Evolutionary conservation across 176 grass and related monocot species (phyloP).

Genomic region (Eragrostis curvula): DNA sequence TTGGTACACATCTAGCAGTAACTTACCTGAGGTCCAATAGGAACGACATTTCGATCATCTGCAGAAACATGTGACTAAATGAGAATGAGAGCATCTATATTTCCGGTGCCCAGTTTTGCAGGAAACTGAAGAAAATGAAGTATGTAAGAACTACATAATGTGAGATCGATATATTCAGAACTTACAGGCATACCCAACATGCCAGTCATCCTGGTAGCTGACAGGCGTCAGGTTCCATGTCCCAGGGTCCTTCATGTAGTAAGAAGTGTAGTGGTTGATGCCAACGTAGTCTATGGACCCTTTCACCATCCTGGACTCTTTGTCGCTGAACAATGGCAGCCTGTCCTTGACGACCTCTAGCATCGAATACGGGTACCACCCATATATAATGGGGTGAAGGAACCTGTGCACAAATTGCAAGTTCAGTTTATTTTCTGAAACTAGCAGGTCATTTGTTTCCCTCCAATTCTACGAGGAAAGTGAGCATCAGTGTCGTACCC

Average conservation of each 20-base stretch:
- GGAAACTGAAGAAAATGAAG: no score
- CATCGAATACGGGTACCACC: slow-evolving; percentile 71
- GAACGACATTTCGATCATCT: slow-evolving; percentile 62
- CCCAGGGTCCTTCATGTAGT: slow-evolving; percentile 71
- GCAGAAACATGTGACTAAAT: slow-evolving; percentile 30
- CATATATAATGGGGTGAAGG: slow-evolving; percentile 63
- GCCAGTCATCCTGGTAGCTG: slow-evolving; percentile 83
- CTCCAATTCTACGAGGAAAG: background rate
- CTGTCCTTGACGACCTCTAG: slow-evolving; percentile 69
- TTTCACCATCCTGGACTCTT: slow-evolving; percentile 83
- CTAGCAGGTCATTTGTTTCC: background rate
- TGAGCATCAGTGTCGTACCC: no score
- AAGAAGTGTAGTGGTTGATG: slow-evolving; percentile 88
- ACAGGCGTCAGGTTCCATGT: slow-evolving; percentile 44
- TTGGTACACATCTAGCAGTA: background rate
- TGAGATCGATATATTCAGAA: background rate
- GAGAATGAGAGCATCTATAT: background rate
- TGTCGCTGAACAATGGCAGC: slow-evolving; percentile 69
- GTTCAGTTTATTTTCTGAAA: slow-evolving; percentile 9
- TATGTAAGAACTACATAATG: no score
- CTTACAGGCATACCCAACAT: slow-evolving; percentile 70
- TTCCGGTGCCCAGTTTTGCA: no score
- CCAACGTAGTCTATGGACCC: slow-evolving; percentile 84
- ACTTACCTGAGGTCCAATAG: slow-evolving; percentile 64
- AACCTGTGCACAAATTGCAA: slow-evolving; percentile 42